Evolutionary conservation across 2,329 filamentous ascomycete genomes (phyloP).

Genomic region (Zymoseptoria tritici): DNA sequence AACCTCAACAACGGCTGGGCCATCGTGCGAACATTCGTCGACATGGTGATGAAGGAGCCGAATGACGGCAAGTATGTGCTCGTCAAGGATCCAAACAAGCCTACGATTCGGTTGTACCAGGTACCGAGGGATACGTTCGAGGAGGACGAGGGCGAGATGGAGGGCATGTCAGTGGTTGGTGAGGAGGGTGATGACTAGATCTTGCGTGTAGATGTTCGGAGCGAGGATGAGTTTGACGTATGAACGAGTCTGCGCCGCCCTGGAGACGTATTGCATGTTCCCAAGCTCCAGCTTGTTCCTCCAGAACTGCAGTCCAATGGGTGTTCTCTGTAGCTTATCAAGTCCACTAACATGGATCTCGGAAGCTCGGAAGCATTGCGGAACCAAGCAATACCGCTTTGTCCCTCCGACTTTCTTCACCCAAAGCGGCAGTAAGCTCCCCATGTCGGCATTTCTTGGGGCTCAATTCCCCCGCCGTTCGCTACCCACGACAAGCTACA

Average conservation of each 20-base stretch:
- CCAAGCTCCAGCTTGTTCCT: not conserved
- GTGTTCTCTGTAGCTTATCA: not conserved
- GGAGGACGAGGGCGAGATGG: constrained; percentile 77
- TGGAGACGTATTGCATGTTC: not conserved
- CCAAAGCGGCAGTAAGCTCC: not conserved
- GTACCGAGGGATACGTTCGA: constrained; percentile 84
- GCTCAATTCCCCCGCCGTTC: not conserved
- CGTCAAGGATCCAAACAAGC: constrained; percentile 91
- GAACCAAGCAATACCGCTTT: not conserved
- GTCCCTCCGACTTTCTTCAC: not conserved
- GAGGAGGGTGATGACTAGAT: constrained; percentile 49
- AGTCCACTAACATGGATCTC: not conserved
- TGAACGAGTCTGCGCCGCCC: not conserved
- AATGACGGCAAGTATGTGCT: constrained; percentile 65
- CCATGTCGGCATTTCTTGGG: not conserved
- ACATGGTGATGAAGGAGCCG: constrained; percentile 78
- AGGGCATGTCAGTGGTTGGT: constrained; percentile 48
- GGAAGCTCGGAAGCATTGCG: not conserved
- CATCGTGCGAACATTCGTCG: constrained; percentile 94
- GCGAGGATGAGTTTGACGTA: constrained; percentile 2
- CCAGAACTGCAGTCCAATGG: not conserved
- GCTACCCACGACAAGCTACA: not conserved
- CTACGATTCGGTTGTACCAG: constrained; percentile 85
- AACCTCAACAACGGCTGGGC: constrained; percentile 97
- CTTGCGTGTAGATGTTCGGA: not conserved